Evolutionary conservation across 106 monocot genomes (phyloP), one percentile per base, ranked within the genome.

Genomic region (Gastrodia elata): DNA sequence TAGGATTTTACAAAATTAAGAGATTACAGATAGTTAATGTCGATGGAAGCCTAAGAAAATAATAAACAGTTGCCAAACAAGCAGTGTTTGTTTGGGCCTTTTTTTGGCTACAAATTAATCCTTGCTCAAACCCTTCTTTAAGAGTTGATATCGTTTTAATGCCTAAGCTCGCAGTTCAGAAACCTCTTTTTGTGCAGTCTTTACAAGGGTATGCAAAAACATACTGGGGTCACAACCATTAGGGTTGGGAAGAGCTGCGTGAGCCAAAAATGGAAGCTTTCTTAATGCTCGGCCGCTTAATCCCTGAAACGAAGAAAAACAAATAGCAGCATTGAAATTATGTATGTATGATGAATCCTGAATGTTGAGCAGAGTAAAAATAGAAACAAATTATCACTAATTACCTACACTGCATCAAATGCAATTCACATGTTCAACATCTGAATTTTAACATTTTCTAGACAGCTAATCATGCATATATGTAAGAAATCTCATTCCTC

Each of bases 181-280:
- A 33, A 83, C 7, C 73, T 99, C 98, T 71, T 87, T 87, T 65
- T 73, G 27, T 30, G 93, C 93, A 59, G 91, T 93, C 64, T 99
- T 87, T 77, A 82, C 67, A 14, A 99, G 73, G 6, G 87, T 84
- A 32, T 43, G 37, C 72, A 93, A 13, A 52, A 93, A 99, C 43
- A 65, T 82, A 36, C 25, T 39, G 26, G 85, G 65, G 74, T 91
- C 88, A 64, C 91, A 91, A 27, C 36, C 24, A 38, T 74, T 77
- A 59, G 91, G 91, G 67, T 84, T 84, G n/a, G 80, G 18, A 68
- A 87, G 61, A 65, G 88, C 77, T 37, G 98, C 93, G 80, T 91
- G 93, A 37, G 93, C 84, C n/a, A 99, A 68, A 73, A 93, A 99
- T 35, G 98, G 98, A 74, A 99, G 83, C 75, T 93, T 99, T 78